phyloP scores from a whole-genome alignment of 2,329 filamentous ascomycete species.

The Trichoderma sp. region DNA sequence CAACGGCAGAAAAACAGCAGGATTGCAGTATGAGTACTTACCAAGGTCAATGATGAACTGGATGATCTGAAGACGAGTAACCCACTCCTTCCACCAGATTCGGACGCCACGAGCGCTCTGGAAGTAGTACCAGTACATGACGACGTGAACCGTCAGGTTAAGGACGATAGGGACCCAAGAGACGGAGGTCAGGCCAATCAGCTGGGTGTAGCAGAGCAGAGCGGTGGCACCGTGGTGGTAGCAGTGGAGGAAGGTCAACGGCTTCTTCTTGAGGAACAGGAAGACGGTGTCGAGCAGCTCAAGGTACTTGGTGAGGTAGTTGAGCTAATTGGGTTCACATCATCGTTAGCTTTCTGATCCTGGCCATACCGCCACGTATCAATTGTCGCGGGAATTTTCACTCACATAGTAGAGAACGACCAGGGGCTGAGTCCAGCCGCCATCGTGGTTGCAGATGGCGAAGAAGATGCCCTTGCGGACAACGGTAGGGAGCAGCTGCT shows the following conservation, averaged over 20 bases:
- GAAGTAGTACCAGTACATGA: constrained; percentile 99
- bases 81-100: constrained; percentile 99
- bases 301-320: constrained; percentile 97
- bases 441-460: constrained; percentile 76
- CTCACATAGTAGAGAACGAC: constrained; percentile 96
- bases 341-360: constrained; percentile 42
- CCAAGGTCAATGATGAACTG: constrained; percentile 97
- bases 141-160: constrained; percentile 91
- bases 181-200: constrained; percentile 88
- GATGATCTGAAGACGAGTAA: constrained; percentile 94
- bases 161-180: constrained; percentile 94
- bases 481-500: constrained; percentile 86
- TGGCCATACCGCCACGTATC: neutral
- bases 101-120: constrained; percentile 92
- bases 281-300: constrained; percentile 95
- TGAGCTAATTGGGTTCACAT: constrained; percentile 63
- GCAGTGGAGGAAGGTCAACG: constrained; percentile 96
- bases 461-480: constrained; percentile 82
- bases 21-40: constrained; percentile 51
- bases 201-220: constrained; percentile 95
- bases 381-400: constrained; percentile 23
- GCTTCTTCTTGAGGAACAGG: constrained; percentile 99
- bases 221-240: constrained; percentile 98
- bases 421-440: constrained; percentile 91
- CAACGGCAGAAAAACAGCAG: neutral